A percentile compares a stretch with the other conserved stretches of the same genome.
phyloP scores from a whole-genome alignment of 1,139 yeast genomes.

The Blastobotrys persicus region DNA sequence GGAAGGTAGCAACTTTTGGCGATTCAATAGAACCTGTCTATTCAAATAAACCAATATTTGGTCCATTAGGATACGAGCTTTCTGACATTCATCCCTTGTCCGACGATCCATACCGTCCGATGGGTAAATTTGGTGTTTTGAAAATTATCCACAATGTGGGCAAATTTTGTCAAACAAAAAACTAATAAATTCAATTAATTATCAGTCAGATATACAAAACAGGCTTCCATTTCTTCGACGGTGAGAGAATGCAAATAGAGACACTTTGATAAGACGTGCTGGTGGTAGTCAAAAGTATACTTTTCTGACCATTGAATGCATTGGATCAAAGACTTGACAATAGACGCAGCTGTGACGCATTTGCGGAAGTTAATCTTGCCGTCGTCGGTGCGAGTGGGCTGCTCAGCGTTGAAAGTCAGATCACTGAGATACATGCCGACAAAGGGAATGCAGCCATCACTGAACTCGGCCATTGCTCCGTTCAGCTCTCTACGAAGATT shows the following conservation, averaged over 20 bases:
- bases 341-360: slow-evolving; percentile 71
- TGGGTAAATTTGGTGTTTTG: too few species aligned
- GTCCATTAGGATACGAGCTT: too few species aligned
- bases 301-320: slow-evolving; percentile 81
- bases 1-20: too few species aligned
- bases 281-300: slow-evolving; percentile 50
- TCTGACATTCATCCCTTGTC: too few species aligned
- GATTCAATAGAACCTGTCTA: too few species aligned
- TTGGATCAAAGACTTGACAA: slow-evolving; percentile 75
- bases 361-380: slow-evolving; percentile 71
- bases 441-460: slow-evolving; percentile 84
- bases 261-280: slow-evolving; percentile 75
- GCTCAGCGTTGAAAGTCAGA: slow-evolving; percentile 73
- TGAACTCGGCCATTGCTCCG: slow-evolving; percentile 49
- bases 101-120: too few species aligned
- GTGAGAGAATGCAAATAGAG: slow-evolving; percentile 74
- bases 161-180: neutral
- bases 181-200: neutral
- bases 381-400: slow-evolving; percentile 40
- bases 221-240: slow-evolving; percentile 67
- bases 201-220: slow-evolving; percentile 27
- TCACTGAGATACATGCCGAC: slow-evolving; percentile 84
- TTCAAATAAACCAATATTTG: too few species aligned
- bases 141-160: too few species aligned
- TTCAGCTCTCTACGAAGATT: slow-evolving; percentile 63